Evolutionary conservation across 2,329 filamentous ascomycete genomes (phyloP).

Genomic region (Fusarium palustre): DNA sequence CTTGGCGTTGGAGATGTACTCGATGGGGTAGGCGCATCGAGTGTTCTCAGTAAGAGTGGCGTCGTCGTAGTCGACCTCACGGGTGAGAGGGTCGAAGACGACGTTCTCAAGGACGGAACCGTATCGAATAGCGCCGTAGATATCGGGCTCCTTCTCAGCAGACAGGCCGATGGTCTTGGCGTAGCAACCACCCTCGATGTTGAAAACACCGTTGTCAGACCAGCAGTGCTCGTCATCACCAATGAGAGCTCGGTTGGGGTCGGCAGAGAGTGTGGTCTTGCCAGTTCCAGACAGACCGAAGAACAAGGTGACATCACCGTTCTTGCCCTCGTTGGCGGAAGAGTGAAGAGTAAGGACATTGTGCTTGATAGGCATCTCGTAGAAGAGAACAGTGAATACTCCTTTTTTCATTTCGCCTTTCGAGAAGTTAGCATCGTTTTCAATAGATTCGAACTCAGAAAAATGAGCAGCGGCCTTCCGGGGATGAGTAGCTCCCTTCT

Average conservation of each 20-base stretch:
- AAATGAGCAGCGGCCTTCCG: too few species aligned
- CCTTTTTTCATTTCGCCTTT: slow-evolving; percentile 87
- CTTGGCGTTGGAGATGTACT: slow-evolving; percentile 99
- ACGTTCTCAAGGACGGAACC: slow-evolving; percentile 98
- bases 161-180: slow-evolving; percentile 98
- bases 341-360: slow-evolving; percentile 98
- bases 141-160: slow-evolving; percentile 98
- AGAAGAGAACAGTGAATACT: slow-evolving; percentile 98
- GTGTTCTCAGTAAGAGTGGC: slow-evolving; percentile 97
- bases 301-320: slow-evolving; percentile 98
- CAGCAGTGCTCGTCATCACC: slow-evolving; percentile 99
- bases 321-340: slow-evolving; percentile 94
- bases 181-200: slow-evolving; percentile 99
- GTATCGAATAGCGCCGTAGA: slow-evolving; percentile 94
- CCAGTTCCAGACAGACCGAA: slow-evolving; percentile 98
- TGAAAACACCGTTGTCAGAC: slow-evolving; percentile 96
- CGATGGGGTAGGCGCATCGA: slow-evolving; percentile 97
- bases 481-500: too few species aligned
- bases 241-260: slow-evolving; percentile 95
- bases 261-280: slow-evolving; percentile 97
- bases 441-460: too few species aligned
- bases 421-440: too few species aligned
- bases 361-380: slow-evolving; percentile 99
- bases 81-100: slow-evolving; percentile 91
- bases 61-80: slow-evolving; percentile 96